A percentile compares a stretch with the other conserved stretches of the same genome.
These are phyloP conservation scores for Psidium guajava DNA, from an alignment of 345 rosid genomes.

Conservation along the genomic window DNA sequence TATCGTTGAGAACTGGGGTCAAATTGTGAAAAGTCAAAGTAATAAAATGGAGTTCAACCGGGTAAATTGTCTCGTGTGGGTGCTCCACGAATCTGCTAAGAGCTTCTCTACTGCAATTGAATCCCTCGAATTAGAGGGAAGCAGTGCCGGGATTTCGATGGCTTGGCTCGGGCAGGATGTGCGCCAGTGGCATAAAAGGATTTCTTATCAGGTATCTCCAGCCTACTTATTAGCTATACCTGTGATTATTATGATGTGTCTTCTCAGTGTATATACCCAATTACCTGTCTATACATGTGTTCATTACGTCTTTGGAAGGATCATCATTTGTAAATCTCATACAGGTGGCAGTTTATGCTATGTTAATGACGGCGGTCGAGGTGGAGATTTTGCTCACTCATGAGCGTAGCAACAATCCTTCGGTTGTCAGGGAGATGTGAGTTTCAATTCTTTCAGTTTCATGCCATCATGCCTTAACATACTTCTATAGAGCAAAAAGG, in stretches of 20 bases:
- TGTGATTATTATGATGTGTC: not conserved
- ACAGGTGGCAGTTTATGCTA: constrained; percentile 58
- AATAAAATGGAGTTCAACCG: constrained; percentile 26
- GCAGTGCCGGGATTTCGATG: constrained; percentile 37
- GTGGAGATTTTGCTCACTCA: constrained; percentile 55
- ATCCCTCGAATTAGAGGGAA: constrained; percentile 39
- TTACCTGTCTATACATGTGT: not conserved
- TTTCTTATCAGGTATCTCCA: constrained; percentile 34
- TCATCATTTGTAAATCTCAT: constrained; percentile 14
- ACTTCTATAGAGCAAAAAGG: not conserved
- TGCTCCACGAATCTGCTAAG: constrained; percentile 48
- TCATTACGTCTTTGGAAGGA: constrained; percentile 5
- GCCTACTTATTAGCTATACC: not conserved
- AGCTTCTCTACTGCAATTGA: constrained; percentile 43
- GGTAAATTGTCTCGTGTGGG: constrained; percentile 47
- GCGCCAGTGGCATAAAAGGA: constrained; percentile 48
- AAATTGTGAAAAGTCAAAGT: constrained; percentile 4
- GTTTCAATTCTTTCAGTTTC: not conserved
- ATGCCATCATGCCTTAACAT: not conserved
- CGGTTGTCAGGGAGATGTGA: constrained; percentile 40
- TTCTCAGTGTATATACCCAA: not conserved
- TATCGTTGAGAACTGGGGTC: constrained; percentile 12
- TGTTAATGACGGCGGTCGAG: constrained; percentile 46
- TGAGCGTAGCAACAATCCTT: constrained; percentile 36
- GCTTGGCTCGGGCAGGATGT: constrained; percentile 73